Evolutionary conservation across 805 yeast species (phyloP).

Genomic region (Naumovozyma dairenensis): DNA sequence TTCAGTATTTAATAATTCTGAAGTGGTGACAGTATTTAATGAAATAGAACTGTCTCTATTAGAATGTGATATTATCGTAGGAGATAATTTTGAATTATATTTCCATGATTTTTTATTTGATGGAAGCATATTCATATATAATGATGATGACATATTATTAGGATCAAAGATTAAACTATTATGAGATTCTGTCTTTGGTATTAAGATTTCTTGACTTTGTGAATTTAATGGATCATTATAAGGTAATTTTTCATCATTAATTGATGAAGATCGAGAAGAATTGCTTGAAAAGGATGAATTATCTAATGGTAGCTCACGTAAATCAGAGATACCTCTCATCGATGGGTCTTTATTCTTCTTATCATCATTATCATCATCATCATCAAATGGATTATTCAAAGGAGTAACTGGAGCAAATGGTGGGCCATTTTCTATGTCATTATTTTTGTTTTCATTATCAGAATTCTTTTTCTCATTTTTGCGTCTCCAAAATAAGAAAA

Average conservation of each 20-base stretch:
- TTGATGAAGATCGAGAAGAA: slow-evolving; percentile 43
- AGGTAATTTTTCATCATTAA: slow-evolving; percentile 16
- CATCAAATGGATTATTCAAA: slow-evolving; percentile 26
- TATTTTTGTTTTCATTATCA: slow-evolving; percentile 30
- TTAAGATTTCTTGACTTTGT: slow-evolving; percentile 33
- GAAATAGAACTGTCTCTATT: slow-evolving; percentile 61
- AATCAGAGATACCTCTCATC: slow-evolving; percentile 35
- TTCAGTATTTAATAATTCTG: slow-evolving; percentile 69
- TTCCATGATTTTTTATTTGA: slow-evolving; percentile 52
- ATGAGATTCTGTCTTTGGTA: slow-evolving; percentile 17
- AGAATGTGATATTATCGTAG: slow-evolving; percentile 26
- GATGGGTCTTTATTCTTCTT: slow-evolving; percentile 8
- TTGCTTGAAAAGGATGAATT: slow-evolving; percentile 39
- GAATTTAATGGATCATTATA: slow-evolving; percentile 34
- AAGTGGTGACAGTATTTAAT: slow-evolving; percentile 76
- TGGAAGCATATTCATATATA: slow-evolving; percentile 27
- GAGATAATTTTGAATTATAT: slow-evolving; percentile 22
- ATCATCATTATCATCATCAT: slow-evolving; percentile 22
- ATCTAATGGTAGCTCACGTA: slow-evolving; percentile 45
- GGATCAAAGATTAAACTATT: slow-evolving; percentile 19
- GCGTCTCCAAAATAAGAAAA: slow-evolving; percentile 49
- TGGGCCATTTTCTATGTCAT: too few relatives aligned
- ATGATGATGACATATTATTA: slow-evolving; percentile 24
- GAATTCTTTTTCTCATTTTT: slow-evolving; percentile 33
- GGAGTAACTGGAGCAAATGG: slow-evolving; percentile 17